These are phyloP conservation scores for Tieghemostelium lacteum DNA, from an alignment of 78 protist genomes.

Conservation along the genomic window DNA sequence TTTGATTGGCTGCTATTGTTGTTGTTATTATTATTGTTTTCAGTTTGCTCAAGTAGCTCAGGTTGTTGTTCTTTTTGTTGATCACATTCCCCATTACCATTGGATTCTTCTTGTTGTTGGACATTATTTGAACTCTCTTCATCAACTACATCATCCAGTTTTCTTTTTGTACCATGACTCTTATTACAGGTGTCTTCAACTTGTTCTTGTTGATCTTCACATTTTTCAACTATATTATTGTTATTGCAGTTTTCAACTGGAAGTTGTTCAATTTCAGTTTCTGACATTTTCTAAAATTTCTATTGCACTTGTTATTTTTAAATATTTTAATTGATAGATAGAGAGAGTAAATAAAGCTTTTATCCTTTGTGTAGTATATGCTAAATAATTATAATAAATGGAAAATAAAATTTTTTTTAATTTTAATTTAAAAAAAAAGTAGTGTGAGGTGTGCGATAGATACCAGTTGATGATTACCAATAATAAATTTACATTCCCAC, in stretches of 20 bases:
- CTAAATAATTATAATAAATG: no score
- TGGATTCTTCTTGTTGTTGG: not conserved
- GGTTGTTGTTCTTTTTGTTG: not conserved
- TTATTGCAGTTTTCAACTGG: not conserved
- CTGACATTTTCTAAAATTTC: no score
- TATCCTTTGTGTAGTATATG: no score
- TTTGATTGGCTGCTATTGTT: not conserved
- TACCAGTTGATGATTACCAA: not conserved
- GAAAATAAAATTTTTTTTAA: no score
- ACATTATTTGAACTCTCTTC: not conserved
- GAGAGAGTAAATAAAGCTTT: no score
- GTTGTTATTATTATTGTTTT: not conserved
- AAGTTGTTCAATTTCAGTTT: not conserved
- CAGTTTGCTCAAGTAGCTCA: not conserved
- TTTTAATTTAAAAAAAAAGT: not conserved
- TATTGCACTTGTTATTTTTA: no score
- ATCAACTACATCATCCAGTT: not conserved
- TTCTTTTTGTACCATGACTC: no score
- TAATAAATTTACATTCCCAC: not conserved
- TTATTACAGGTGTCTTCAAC: no score
- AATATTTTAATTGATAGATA: not conserved
- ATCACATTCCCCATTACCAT: not conserved
- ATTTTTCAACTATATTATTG: not conserved
- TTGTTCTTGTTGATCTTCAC: not conserved
- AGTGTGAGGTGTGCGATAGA: not conserved